Percentiles rank a stretch among this genome's conserved stretches.
Evolutionary conservation across 2,329 filamentous ascomycete species (phyloP).

Genomic region (Cryphonectria naterciae): DNA sequence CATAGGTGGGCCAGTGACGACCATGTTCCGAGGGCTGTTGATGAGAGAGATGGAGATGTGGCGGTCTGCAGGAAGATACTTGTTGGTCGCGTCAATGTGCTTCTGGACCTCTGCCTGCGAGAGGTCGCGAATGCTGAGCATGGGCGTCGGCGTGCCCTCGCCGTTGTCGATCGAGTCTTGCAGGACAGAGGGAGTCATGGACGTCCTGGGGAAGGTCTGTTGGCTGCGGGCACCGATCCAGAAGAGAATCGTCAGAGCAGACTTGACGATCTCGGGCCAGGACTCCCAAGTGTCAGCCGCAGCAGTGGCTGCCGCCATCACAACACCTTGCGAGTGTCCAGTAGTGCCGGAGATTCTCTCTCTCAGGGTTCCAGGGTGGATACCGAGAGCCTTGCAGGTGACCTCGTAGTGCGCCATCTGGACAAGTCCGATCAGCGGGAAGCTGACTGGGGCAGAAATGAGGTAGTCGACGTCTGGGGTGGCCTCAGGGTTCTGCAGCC

Average conservation of each 20-base stretch:
- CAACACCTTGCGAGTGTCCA: slow-evolving; percentile 94
- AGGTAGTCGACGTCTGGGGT: slow-evolving; percentile 95
- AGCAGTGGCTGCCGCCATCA: slow-evolving; percentile 89
- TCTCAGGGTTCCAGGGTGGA: slow-evolving; percentile 85
- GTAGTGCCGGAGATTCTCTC: slow-evolving; percentile 86
- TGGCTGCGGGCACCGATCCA: slow-evolving; percentile 98
- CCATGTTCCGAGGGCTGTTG: slow-evolving; percentile 96
- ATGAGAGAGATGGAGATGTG: slow-evolving; percentile 95
- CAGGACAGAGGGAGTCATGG: slow-evolving; percentile 85
- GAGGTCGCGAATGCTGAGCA: slow-evolving; percentile 96
- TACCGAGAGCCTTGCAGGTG: slow-evolving; percentile 87
- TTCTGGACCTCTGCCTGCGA: slow-evolving; percentile 87
- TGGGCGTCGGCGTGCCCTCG: slow-evolving; percentile 93
- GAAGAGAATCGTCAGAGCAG: slow-evolving; percentile 90
- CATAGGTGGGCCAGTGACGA: slow-evolving; percentile 93
- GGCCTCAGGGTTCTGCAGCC: slow-evolving; percentile 86
- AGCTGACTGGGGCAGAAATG: slow-evolving; percentile 91
- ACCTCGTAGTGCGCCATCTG: slow-evolving; percentile 96
- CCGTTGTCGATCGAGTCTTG: slow-evolving; percentile 93
- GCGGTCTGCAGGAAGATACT: slow-evolving; percentile 88
- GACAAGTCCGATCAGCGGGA: slow-evolving; percentile 93
- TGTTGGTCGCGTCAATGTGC: slow-evolving; percentile 95
- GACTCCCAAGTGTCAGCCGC: slow-evolving; percentile 92
- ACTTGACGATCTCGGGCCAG: slow-evolving; percentile 77
- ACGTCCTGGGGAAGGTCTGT: slow-evolving; percentile 94